A percentile compares a stretch with the other conserved stretches of the same genome.
Conservation (phyloP, 1,139 yeast genomes). For the Saccharomyces hybrid region DNA sequence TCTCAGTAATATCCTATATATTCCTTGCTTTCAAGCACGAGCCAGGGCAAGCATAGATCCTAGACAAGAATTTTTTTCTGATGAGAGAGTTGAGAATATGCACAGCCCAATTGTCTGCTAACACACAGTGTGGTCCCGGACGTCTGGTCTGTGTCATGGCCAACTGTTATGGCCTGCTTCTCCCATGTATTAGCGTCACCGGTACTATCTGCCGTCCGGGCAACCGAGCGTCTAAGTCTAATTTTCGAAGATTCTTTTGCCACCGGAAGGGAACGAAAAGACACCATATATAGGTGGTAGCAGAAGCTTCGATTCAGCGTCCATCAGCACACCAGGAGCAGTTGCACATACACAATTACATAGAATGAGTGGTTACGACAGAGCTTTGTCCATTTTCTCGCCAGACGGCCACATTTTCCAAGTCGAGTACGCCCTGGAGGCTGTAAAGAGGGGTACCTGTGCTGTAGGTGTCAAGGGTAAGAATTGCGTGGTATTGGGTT, state of each 20-base stretch:
- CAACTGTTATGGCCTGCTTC: background rate
- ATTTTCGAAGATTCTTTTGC: conserved; percentile 1
- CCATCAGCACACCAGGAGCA: background rate
- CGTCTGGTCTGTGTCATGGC: background rate
- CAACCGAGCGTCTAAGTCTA: background rate
- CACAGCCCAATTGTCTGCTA: no score
- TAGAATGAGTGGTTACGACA: conserved; percentile 94
- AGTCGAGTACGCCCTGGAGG: conserved; percentile 96
- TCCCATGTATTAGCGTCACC: no score
- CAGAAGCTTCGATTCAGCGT: background rate
- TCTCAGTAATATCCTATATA: background rate
- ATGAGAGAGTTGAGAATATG: background rate
- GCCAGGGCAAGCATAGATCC: no score
- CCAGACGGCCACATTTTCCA: conserved; percentile 99
- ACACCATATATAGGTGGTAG: background rate
- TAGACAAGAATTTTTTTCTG: no score
- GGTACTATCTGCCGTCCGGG: background rate
- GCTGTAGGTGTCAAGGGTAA: conserved; percentile 95
- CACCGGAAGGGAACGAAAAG: background rate
- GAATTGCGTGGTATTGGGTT: conserved; percentile 84
- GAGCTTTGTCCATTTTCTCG: conserved; percentile 97
- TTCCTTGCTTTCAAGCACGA: no score
- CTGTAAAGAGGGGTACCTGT: conserved; percentile 96
- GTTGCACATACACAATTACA: background rate
- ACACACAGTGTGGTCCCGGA: no score